Evolutionary conservation across 2,329 filamentous ascomycete genomes (phyloP).

Genomic region (Colletotrichum karsti): DNA sequence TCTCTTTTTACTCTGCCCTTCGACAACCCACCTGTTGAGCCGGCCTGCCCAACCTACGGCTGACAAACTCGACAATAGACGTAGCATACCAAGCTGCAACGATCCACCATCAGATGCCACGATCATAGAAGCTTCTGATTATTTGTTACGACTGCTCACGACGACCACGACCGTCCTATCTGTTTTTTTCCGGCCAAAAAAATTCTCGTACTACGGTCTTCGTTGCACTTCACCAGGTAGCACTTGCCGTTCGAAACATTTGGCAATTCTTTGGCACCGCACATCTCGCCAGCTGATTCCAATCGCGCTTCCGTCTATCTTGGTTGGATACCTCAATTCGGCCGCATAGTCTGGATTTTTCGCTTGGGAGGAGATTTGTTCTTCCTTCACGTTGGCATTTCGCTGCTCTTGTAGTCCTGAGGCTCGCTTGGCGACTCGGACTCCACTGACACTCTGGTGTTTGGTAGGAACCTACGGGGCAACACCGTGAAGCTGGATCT

Average conservation of each 20-base stretch:
- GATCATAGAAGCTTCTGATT: slow-evolving; percentile 3
- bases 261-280: background rate
- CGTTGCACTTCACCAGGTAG: background rate
- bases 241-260: background rate
- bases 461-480: slow-evolving; percentile 37
- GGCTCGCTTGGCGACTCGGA: slow-evolving; percentile 6
- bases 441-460: slow-evolving; percentile 7
- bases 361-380: background rate
- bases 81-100: background rate
- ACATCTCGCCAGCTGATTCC: background rate
- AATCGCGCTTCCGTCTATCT: background rate
- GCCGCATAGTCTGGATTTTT: background rate
- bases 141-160: slow-evolving; percentile 25
- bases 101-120: slow-evolving; percentile 3
- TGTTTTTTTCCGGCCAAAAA: slow-evolving; percentile 1
- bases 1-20: background rate
- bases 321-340: background rate
- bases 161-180: slow-evolving; percentile 25
- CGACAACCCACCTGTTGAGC: background rate
- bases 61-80: background rate
- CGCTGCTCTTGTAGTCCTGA: background rate
- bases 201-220: background rate
- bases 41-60: background rate
- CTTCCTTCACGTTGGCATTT: background rate
- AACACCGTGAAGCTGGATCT: slow-evolving; percentile 94